These are phyloP conservation scores for Raffaelea arxii DNA, from an alignment of 2,329 filamentous ascomycete species.

Conservation along the genomic window DNA sequence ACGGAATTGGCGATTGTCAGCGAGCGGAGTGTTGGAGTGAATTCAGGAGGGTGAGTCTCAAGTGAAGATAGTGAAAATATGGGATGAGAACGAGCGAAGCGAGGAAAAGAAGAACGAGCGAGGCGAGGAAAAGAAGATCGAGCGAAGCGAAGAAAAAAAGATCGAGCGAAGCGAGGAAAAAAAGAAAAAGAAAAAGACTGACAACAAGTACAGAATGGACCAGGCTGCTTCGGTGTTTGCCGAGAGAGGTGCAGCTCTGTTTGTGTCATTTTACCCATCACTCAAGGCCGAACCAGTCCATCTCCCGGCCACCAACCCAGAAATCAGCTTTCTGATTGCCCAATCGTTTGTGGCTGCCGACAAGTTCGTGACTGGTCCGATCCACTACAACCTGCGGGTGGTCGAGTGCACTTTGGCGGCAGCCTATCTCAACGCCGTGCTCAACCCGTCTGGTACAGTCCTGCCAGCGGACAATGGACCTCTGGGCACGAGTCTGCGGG, in stretches of 20 bases:
- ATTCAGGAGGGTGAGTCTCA: slow-evolving; percentile 82
- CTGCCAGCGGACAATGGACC: slow-evolving; percentile 74
- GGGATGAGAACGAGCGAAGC: too few relatives aligned
- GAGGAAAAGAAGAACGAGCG: too few relatives aligned
- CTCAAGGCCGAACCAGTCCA: slow-evolving; percentile 69
- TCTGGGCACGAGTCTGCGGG: slow-evolving; percentile 71
- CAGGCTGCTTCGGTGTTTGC: slow-evolving; percentile 95
- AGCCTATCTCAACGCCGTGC: slow-evolving; percentile 49
- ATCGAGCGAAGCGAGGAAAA: too few relatives aligned
- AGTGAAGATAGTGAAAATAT: too few relatives aligned
- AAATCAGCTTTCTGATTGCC: slow-evolving; percentile 84
- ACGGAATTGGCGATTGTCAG: slow-evolving; percentile 91
- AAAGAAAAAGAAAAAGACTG: too few relatives aligned
- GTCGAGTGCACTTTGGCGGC: slow-evolving; percentile 92
- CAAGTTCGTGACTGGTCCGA: slow-evolving; percentile 86
- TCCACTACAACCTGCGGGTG: slow-evolving; percentile 94
- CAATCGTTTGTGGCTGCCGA: slow-evolving; percentile 91
- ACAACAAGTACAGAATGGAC: slow-evolving; percentile 86
- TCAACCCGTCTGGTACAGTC: slow-evolving; percentile 44
- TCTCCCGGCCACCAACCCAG: slow-evolving; percentile 72
- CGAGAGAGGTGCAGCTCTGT: slow-evolving; percentile 72
- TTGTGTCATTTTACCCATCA: slow-evolving; percentile 77
- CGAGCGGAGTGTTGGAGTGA: slow-evolving; percentile 88
- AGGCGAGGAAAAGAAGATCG: too few relatives aligned
- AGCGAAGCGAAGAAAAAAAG: too few relatives aligned